A percentile compares a stretch with the other conserved stretches of the same genome.
phyloP scores from a whole-genome alignment of 2,329 filamentous ascomycete genomes.

The Diaporthe ilicicola region DNA sequence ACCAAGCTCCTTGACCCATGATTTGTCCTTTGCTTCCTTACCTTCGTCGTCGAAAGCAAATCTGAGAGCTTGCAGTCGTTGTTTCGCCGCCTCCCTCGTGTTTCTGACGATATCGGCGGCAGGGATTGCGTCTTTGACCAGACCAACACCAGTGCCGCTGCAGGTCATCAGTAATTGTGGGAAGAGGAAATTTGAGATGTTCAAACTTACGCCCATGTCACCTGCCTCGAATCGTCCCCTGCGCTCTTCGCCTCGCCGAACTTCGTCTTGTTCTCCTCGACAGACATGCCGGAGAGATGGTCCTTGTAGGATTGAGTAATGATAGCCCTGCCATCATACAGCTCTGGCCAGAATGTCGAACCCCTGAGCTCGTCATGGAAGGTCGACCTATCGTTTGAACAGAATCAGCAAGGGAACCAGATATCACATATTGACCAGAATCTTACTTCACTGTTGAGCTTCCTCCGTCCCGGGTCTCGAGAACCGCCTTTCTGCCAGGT shows the following conservation, averaged over 20 bases:
- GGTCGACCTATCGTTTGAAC: constrained; percentile 37
- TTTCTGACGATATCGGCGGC: constrained; percentile 55
- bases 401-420: not conserved
- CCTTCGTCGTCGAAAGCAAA: constrained; percentile 33
- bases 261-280: constrained; percentile 52
- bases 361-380: constrained; percentile 54
- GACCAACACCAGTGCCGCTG: constrained; percentile 53
- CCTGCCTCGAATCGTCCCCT: constrained; percentile 47
- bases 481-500: constrained; percentile 49
- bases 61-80: constrained; percentile 43
- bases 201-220: constrained; percentile 43
- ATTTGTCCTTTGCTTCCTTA: constrained; percentile 21
- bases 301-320: constrained; percentile 50
- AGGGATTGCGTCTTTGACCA: constrained; percentile 51
- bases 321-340: constrained; percentile 56
- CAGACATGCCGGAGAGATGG: constrained; percentile 48
- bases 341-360: constrained; percentile 49
- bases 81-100: constrained; percentile 47
- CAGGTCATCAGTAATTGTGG: not conserved
- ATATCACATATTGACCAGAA: not conserved
- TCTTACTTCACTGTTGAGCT: constrained; percentile 54
- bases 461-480: constrained; percentile 54
- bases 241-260: constrained; percentile 48
- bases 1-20: constrained; percentile 33
- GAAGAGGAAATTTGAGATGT: not conserved